Conservation (phyloP, 352 stramenopile genomes). For the Phytophthora citrophthora region DNA sequence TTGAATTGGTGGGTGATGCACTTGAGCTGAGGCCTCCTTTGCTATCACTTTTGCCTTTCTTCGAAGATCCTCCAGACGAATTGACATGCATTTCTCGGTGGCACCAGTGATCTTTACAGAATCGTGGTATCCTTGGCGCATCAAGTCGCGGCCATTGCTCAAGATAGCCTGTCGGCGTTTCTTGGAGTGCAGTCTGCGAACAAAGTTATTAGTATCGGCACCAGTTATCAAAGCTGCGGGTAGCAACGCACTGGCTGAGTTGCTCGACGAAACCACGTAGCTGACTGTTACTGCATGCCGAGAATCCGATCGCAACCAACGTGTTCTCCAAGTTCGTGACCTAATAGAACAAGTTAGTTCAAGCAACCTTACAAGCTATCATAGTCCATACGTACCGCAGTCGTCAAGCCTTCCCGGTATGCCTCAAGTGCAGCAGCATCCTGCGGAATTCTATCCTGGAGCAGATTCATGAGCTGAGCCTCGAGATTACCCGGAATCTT, state of each 20-base stretch:
- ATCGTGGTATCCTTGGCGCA: constrained; percentile 66
- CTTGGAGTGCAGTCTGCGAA: constrained; percentile 66
- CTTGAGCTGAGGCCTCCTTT: constrained; percentile 10
- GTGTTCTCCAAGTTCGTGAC: constrained; percentile 57
- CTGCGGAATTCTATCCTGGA: constrained; percentile 78
- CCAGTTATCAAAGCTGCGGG: background rate
- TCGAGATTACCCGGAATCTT: constrained; percentile 79
- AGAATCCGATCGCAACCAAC: constrained; percentile 55
- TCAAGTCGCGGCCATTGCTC: constrained; percentile 53
- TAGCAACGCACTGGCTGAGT: constrained; percentile 61
- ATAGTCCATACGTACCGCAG: constrained; percentile 35
- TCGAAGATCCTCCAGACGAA: constrained; percentile 38
- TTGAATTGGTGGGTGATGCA: constrained; percentile 1
- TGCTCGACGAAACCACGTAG: constrained; percentile 64
- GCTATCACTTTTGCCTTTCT: constrained; percentile 39
- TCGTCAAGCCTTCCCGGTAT: constrained; percentile 53
- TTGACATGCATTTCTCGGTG: constrained; percentile 66
- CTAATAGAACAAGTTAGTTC: constrained; percentile 30
- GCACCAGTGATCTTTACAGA: constrained; percentile 60
- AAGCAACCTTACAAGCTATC: background rate
- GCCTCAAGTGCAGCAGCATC: constrained; percentile 51
- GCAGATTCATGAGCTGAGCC: constrained; percentile 59
- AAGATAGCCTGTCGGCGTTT: constrained; percentile 72
- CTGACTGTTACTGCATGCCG: constrained; percentile 56
- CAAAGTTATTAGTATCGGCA: background rate